Percentiles rank a stretch among this genome's conserved stretches.
Conservation (phyloP, 306 rosid genomes). For the Comarum palustre region DNA sequence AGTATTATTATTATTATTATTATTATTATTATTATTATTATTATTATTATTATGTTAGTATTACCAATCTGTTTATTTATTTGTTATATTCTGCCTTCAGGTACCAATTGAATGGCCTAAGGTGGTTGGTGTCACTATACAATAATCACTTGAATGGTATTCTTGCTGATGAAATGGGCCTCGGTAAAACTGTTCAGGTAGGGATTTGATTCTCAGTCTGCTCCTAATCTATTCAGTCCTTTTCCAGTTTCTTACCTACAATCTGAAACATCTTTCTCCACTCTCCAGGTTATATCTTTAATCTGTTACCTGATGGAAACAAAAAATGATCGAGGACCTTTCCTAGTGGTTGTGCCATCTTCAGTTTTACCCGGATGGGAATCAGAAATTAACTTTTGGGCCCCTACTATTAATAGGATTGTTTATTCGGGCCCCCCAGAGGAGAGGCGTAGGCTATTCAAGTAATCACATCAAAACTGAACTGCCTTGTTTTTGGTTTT, state of each 20-base stretch:
- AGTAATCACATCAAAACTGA: constrained; percentile 50
- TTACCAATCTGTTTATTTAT: neutral
- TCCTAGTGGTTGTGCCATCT: constrained; percentile 97
- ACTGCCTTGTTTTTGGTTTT: neutral
- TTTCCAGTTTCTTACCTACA: constrained; percentile 15
- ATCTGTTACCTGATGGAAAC: constrained; percentile 98
- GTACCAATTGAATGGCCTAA: constrained; percentile 98
- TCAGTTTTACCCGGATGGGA: constrained; percentile 99
- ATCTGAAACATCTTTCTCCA: constrained; percentile 30
- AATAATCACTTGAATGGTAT: constrained; percentile 98
- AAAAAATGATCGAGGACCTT: constrained; percentile 96
- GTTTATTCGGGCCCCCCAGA: constrained; percentile 96
- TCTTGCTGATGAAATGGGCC: constrained; percentile 99
- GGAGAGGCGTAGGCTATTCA: constrained; percentile 88
- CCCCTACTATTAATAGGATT: constrained; percentile 67
- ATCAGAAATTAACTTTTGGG: constrained; percentile 92
- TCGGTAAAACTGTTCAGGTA: constrained; percentile 99
- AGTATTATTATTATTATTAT: neutral
- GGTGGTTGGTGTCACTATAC: constrained; percentile 96
- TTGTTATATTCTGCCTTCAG: constrained; percentile 44
- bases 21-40: neutral
- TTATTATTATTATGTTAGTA: neutral
- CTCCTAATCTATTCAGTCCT: neutral
- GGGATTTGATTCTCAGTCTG: constrained; percentile 15
- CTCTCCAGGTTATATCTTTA: constrained; percentile 78